phyloP scores from a whole-genome alignment of 2,329 filamentous ascomycete genomes.

The Talaromyces sp. region DNA sequence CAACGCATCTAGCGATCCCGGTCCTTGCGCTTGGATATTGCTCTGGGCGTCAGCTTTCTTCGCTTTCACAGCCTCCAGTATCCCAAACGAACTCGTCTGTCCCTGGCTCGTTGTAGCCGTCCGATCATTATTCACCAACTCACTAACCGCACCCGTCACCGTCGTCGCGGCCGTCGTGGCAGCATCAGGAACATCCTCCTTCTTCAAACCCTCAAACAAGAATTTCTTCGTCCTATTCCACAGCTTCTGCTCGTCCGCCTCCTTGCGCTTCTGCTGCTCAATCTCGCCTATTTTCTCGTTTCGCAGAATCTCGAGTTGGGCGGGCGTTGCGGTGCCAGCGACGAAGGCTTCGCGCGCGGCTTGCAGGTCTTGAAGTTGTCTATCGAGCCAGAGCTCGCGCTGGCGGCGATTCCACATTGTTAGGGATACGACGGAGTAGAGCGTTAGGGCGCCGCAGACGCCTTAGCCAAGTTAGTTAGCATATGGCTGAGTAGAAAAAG shows the following conservation, averaged over 20 bases:
- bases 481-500: background rate
- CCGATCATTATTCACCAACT: slow-evolving; percentile 7
- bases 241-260: slow-evolving; percentile 37
- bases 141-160: slow-evolving; percentile 12
- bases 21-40: slow-evolving; percentile 1
- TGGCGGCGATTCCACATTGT: slow-evolving; percentile 65
- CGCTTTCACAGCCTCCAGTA: slow-evolving; percentile 37
- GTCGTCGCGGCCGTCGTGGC: background rate
- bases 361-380: slow-evolving; percentile 41
- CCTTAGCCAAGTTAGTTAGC: slow-evolving; percentile 37
- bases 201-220: slow-evolving; percentile 39
- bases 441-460: slow-evolving; percentile 57
- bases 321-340: slow-evolving; percentile 36
- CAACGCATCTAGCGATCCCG: slow-evolving; percentile 34
- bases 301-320: slow-evolving; percentile 43
- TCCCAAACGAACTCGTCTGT: slow-evolving; percentile 23
- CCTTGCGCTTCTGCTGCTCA: slow-evolving; percentile 37
- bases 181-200: slow-evolving; percentile 27
- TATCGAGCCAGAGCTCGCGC: slow-evolving; percentile 58
- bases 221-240: slow-evolving; percentile 39
- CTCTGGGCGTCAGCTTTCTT: slow-evolving; percentile 26
- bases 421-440: slow-evolving; percentile 64
- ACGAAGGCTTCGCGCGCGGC: slow-evolving; percentile 43
- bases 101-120: background rate
- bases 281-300: slow-evolving; percentile 45